Base-by-base conservation (phyloP, 225 moss, liverwort and hornwort species). In the Bryum argenteum region DNA sequence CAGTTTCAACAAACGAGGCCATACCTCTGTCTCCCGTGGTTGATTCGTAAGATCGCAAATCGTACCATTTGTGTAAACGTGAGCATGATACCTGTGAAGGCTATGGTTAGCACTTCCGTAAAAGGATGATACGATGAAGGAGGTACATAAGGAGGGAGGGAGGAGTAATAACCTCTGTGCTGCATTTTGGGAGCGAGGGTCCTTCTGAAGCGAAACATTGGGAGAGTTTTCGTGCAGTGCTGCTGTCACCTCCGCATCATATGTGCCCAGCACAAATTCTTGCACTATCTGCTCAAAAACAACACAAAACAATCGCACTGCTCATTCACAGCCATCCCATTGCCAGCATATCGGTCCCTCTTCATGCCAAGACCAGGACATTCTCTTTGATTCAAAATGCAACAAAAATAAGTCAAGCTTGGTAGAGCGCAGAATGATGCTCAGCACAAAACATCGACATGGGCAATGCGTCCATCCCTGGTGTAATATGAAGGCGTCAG, bases 11-110 rank as follows among this genome's bases (percentile, higher is more conserved):
- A 69, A 64, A 74, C 52, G 39, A 64, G 33, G 11, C 58, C 11
- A 78, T 83, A 97, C 96, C 97, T 98, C 94, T 45, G 94, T 94
- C 79, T 89, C 79, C 69, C 94, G 90, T 50, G 89, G 94, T 77
- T 92, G 88, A 72, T 88, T 80, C 39, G 94, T 98, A 63, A 98
- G 89, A 61, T 98, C 97, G 81, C 97, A 98, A 21, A 84, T 74
- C 22, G 94, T 98, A 43, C 97, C 97, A 50, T 98, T 94, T 24
- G 84, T 92, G 73, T 91, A 89, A 51, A 91, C 80, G 76, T 94
- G 97, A 18, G 94, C 92, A 79, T 94, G 92, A 70, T 98, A 98
- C 77, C 96, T 96, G 79, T 21, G 55, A 60, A 78, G 13, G 16
- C 20, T 24, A 6, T 73, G 43, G 44, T 80, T 60, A 87, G 69